These are phyloP conservation scores for Mallotus japonicus DNA, from an alignment of 441 rosid species.

Conservation along the genomic window DNA sequence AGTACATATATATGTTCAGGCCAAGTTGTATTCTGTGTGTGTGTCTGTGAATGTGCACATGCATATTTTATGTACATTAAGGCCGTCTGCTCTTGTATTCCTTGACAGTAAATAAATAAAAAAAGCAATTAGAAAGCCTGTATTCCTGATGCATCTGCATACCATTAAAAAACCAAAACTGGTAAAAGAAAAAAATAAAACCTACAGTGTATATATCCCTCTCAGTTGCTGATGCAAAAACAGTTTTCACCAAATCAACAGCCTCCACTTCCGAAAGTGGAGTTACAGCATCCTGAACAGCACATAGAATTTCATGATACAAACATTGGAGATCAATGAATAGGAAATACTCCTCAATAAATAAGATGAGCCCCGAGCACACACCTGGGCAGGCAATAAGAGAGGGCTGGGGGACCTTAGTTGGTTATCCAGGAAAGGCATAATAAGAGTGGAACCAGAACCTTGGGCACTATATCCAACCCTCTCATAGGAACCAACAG, in stretches of 20 bases:
- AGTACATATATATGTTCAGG: no score
- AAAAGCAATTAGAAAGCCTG: neutral
- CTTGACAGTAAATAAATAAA: no score
- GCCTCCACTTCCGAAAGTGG: slow-evolving; percentile 89
- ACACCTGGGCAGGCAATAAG: slow-evolving; percentile 75
- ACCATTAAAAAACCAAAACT: neutral
- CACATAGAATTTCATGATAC: slow-evolving; percentile 4
- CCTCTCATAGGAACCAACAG: slow-evolving; percentile 95
- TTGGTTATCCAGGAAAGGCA: slow-evolving; percentile 96
- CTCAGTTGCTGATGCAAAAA: slow-evolving; percentile 94
- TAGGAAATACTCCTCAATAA: neutral
- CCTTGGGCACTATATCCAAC: slow-evolving; percentile 97
- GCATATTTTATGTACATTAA: neutral
- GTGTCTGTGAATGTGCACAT: neutral
- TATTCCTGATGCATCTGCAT: neutral
- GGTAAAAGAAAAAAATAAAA: neutral
- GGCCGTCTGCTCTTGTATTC: neutral
- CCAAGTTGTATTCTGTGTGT: neutral
- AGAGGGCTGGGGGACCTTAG: slow-evolving; percentile 97
- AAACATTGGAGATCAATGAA: slow-evolving; percentile 1
- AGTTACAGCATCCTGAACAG: slow-evolving; percentile 80
- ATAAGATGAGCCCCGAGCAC: slow-evolving; percentile 10
- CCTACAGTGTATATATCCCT: slow-evolving; percentile 93
- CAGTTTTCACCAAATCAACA: slow-evolving; percentile 83
- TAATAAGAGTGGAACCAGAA: slow-evolving; percentile 83